Evolutionary conservation across 2,329 filamentous ascomycete species (phyloP).

Genomic region (Aspergillus amoenus): DNA sequence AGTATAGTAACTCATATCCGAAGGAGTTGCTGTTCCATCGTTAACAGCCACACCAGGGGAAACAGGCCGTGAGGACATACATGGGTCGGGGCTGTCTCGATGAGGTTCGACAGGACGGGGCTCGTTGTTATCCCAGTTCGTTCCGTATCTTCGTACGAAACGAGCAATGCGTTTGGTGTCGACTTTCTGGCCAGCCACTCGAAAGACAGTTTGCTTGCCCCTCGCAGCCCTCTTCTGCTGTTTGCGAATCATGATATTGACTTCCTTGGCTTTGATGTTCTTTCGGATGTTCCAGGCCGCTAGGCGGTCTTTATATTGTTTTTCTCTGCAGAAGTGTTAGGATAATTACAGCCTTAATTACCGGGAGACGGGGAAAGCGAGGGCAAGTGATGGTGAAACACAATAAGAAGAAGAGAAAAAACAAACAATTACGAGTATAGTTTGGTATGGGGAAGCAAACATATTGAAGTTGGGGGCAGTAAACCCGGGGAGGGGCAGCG

Average conservation of each 20-base stretch:
- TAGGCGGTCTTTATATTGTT: conserved; percentile 41
- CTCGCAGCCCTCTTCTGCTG: conserved; percentile 37
- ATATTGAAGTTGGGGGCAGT: neutral
- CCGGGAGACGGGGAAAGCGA: neutral
- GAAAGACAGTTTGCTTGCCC: conserved; percentile 39
- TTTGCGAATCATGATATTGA: conserved; percentile 39
- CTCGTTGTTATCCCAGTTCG: conserved; percentile 26
- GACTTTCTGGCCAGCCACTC: conserved; percentile 34
- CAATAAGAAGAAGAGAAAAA: neutral
- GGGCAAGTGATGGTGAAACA: neutral
- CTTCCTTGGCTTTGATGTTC: conserved; percentile 40
- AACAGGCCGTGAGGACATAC: conserved; percentile 20
- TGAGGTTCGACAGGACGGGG: conserved; percentile 16
- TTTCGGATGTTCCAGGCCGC: conserved; percentile 39
- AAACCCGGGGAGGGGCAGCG: conserved; percentile 6
- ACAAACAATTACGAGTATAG: conserved; percentile 1
- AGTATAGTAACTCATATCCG: conserved; percentile 40
- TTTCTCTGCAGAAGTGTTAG: conserved; percentile 29
- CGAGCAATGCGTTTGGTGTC: conserved; percentile 36
- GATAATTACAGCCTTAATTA: neutral
- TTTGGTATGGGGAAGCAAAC: conserved; percentile 5
- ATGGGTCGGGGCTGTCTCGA: conserved; percentile 32
- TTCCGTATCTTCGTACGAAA: conserved; percentile 33
- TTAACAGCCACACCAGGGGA: neutral
- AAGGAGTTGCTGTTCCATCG: conserved; percentile 30